These are phyloP conservation scores for Catenaria anguillulae DNA, from an alignment of 371 early-diverging fungal species.

Conservation along the genomic window DNA sequence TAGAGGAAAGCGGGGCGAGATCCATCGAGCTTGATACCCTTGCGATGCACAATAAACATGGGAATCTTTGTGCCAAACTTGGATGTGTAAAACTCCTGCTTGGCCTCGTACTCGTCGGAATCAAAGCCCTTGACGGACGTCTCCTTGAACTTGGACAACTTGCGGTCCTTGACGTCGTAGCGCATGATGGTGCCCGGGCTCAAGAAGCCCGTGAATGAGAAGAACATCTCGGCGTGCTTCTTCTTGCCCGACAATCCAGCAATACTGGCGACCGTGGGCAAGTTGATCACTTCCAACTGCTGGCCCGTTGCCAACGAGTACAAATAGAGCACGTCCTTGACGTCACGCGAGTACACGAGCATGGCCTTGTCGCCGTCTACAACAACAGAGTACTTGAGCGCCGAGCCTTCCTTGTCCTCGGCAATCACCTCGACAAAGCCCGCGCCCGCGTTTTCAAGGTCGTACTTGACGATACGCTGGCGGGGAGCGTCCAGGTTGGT, in stretches of 20 bases:
- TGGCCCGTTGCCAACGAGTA: conserved; percentile 17
- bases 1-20: conserved; percentile 39
- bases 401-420: conserved; percentile 23
- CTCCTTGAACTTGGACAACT: conserved; percentile 19
- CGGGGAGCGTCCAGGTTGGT: conserved; percentile 45
- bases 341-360: conserved; percentile 39
- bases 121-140: conserved; percentile 31
- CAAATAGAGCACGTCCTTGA: conserved; percentile 12
- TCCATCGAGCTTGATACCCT: conserved; percentile 27
- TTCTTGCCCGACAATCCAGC: conserved; percentile 9
- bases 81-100: conserved; percentile 40
- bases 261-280: conserved; percentile 20
- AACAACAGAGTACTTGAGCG: conserved; percentile 21
- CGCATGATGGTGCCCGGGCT: conserved; percentile 37
- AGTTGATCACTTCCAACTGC: conserved; percentile 10
- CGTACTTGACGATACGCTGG: conserved; percentile 37
- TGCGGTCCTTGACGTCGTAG: conserved; percentile 16
- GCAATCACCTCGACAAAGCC: conserved; percentile 42
- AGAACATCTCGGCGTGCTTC: conserved; percentile 26
- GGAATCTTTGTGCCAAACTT: conserved; percentile 49
- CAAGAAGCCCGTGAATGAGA: conserved; percentile 29
- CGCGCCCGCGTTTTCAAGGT: conserved; percentile 18
- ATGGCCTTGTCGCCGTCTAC: conserved; percentile 37
- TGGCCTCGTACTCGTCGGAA: conserved; percentile 24
- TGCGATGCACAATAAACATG: conserved; percentile 44